Percentiles rank a stretch among this genome's conserved stretches.
These are phyloP conservation scores for Hanseniaspora nectarophila DNA, from an alignment of 805 yeast genomes.

Conservation along the genomic window DNA sequence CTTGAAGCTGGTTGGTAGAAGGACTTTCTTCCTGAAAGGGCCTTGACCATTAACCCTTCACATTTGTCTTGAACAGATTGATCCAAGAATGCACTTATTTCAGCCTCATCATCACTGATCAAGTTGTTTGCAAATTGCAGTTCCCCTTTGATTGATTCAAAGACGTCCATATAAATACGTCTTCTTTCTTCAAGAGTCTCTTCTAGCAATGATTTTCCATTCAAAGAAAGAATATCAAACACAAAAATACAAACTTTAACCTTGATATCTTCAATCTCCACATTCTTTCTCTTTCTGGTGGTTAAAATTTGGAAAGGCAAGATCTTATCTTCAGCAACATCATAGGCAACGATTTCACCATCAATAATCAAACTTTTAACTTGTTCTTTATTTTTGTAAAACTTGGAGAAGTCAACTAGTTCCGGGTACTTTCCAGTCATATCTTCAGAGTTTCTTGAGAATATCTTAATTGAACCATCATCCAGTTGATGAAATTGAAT, in stretches of 20 bases:
- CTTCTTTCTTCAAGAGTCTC: constrained; percentile 63
- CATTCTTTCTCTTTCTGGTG: constrained; percentile 89
- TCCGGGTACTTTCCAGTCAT: constrained; percentile 96
- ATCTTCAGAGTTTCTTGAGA: constrained; percentile 90
- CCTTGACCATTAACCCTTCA: constrained; percentile 93
- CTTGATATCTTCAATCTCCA: constrained; percentile 71
- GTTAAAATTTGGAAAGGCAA: constrained; percentile 87
- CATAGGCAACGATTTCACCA: constrained; percentile 98
- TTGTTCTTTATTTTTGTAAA: constrained; percentile 16
- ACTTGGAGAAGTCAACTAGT: constrained; percentile 26
- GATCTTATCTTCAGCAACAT: constrained; percentile 59
- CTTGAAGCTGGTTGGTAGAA: constrained; percentile 89
- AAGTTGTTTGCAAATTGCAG: constrained; percentile 68
- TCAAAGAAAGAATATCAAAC: constrained; percentile 68
- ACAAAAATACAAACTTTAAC: constrained; percentile 88
- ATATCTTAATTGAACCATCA: constrained; percentile 59
- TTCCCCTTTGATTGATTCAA: constrained; percentile 57
- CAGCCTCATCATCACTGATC: constrained; percentile 57
- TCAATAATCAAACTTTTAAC: constrained; percentile 64
- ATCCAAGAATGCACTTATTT: constrained; percentile 73
- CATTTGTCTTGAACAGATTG: constrained; percentile 81
- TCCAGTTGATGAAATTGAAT: constrained; percentile 78
- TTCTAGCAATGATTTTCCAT: constrained; percentile 60
- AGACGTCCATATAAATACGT: constrained; percentile 40
- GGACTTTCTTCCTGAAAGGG: constrained; percentile 68